phyloP scores from a whole-genome alignment of 192 early-diverging fungal genomes.

The Polychytrium aggregatum region DNA sequence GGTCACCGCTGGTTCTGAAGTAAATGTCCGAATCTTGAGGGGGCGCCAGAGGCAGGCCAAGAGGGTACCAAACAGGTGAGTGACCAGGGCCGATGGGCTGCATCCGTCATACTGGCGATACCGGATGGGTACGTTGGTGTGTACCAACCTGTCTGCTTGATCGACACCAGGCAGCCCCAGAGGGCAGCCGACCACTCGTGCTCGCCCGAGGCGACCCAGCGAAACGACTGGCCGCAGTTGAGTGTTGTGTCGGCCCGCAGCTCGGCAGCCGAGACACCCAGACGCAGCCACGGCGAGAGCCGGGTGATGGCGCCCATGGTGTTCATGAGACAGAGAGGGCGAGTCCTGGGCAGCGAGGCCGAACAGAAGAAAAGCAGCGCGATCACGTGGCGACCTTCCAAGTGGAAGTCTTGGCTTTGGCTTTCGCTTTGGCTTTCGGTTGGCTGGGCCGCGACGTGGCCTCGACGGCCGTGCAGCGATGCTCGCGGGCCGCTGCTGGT shows the following conservation, averaged over 20 bases:
- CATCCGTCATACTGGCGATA: not conserved
- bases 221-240: slow-evolving; percentile 81
- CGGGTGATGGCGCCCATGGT: no score
- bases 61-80: slow-evolving; percentile 15
- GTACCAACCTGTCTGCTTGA: slow-evolving; percentile 47
- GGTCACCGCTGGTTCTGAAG: not conserved
- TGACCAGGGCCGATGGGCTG: not conserved
- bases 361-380: no score
- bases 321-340: no score
- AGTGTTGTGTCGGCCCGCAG: slow-evolving; percentile 71
- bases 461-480: no score
- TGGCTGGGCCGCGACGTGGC: no score
- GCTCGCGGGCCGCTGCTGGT: no score
- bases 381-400: no score
- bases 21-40: not conserved
- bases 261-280: slow-evolving; percentile 26
- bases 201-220: slow-evolving; percentile 62
- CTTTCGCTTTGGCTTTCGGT: no score
- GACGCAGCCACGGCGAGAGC: no score
- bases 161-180: slow-evolving; percentile 39
- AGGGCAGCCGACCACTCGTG: slow-evolving; percentile 54
- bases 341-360: no score
- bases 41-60: slow-evolving; percentile 3
- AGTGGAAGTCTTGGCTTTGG: no score
- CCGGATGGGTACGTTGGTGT: not conserved